Conservation (phyloP, 768 basidiomycete genomes). For the Cytidiella melzeri region DNA sequence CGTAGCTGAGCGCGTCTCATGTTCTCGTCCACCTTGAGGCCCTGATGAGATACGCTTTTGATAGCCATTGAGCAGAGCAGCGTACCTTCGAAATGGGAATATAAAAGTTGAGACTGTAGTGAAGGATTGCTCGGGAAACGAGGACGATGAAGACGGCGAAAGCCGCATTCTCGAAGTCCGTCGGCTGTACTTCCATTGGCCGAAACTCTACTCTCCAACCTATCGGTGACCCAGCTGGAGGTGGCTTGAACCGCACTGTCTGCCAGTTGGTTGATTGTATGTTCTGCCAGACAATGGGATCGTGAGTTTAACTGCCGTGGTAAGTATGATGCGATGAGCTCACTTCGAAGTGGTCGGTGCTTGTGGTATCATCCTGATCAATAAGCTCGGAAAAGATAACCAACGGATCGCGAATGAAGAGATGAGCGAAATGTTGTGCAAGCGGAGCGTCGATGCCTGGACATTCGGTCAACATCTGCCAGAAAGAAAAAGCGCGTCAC, state of each 20-base stretch:
- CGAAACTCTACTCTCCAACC: conserved; percentile 99
- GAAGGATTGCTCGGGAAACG: conserved; percentile 88
- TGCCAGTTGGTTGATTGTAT: conserved; percentile 99
- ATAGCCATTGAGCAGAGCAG: not conserved
- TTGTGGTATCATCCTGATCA: conserved; percentile 80
- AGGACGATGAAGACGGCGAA: conserved; percentile 94
- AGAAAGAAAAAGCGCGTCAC: not conserved
- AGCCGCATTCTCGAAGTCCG: conserved; percentile 98
- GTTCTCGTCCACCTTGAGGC: conserved; percentile 85
- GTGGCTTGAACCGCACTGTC: conserved; percentile 96
- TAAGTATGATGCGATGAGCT: conserved; percentile 11
- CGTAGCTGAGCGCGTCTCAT: conserved; percentile 87
- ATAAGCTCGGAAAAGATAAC: conserved; percentile 94
- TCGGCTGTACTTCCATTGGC: conserved; percentile 98
- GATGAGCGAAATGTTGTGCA: conserved; percentile 87
- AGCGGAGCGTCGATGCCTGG: conserved; percentile 81
- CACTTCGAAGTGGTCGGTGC: conserved; percentile 96
- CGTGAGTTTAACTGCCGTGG: not conserved
- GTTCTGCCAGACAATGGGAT: conserved; percentile 46
- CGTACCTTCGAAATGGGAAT: conserved; percentile 91
- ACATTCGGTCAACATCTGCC: not conserved
- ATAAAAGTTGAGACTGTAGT: conserved; percentile 90
- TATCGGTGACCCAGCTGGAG: conserved; percentile 85
- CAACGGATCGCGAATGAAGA: conserved; percentile 96
- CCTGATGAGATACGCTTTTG: not conserved